Base-by-base conservation (phyloP, 78 protist species). In the Chrysochromulina parva region DNA sequence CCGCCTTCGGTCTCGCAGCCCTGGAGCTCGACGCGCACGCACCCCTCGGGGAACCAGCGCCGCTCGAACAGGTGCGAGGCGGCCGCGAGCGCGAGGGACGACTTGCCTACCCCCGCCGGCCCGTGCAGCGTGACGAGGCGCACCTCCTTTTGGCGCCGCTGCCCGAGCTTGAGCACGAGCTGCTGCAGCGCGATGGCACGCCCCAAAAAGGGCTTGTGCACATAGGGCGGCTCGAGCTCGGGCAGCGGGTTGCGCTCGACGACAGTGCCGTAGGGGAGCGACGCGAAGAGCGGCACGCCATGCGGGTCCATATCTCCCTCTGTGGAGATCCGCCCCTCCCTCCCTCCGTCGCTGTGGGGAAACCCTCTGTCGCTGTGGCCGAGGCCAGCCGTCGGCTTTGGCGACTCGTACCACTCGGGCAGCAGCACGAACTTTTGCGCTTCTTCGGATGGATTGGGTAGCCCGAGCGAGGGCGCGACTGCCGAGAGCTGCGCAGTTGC, bases 121-220 rank as follows among this genome's bases (percentile, higher is more conserved):
- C 84, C 84, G 4, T 19, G 9, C 58, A 74, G 84, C 58, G 84
- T 74, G 38, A 74, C 10, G 47, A 74, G 58, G 17, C 84, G 84
- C 47, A 74, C 84, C 55, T 74, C 84, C 52, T 48, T 48, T 22
- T 74, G 55, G 57, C 84, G 84, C 26, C 47, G 26, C 20, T 57
- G 84, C n/a, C 84, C 52, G 38, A 74, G 84, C 57, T 7, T 74
- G 58, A 48, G 53, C 84, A 74, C 84, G 55, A 74, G 84, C 57
- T 48, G 28, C n/a, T 14, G 55, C 73, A 66, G 38, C 38, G 19
- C 73, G 55, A 74, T 3, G 52, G 84, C 84, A n/a, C 84, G 84
- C 3, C 84, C 84, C 38, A 74, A 5, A n/a, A 74, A 74, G 26
- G 84, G 84, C 84, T 48, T 74, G 48, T 19, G 53, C 58, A 74